Evolutionary conservation across 176 grass and related monocot genomes (phyloP).

Genomic region (Musa troglodytarum): DNA sequence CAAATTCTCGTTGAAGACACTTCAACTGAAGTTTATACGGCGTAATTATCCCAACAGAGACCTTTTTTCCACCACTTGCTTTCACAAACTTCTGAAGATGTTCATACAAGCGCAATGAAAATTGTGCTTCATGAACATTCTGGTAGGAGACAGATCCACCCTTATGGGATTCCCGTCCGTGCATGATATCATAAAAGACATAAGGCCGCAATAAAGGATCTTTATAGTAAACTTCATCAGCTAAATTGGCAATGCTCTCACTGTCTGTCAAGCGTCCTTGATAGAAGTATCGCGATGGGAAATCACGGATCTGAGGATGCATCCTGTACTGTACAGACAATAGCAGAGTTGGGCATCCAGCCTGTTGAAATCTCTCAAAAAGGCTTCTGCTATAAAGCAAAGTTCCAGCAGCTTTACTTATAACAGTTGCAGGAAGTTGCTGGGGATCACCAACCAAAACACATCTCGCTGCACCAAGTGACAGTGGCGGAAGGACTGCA

Average conservation of each 20-base stretch:
- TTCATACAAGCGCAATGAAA: constrained; percentile 62
- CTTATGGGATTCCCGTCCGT: constrained; percentile 91
- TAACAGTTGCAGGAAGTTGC: constrained; percentile 97
- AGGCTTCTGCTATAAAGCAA: constrained; percentile 95
- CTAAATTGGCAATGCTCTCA: constrained; percentile 63
- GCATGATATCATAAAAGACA: constrained; percentile 81
- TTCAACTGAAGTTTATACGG: constrained; percentile 98
- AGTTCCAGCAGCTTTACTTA: constrained; percentile 98
- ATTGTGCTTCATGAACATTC: constrained; percentile 95
- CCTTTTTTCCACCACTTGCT: constrained; percentile 79
- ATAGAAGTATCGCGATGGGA: constrained; percentile 96
- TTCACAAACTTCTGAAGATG: constrained; percentile 79
- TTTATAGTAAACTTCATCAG: constrained; percentile 72
- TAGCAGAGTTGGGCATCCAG: constrained; percentile 89
- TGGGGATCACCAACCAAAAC: constrained; percentile 97
- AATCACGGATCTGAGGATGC: constrained; percentile 98
- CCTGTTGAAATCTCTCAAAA: constrained; percentile 96
- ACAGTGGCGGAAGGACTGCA: constrained; percentile 72
- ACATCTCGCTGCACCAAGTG: constrained; percentile 93
- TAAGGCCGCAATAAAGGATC: constrained; percentile 78
- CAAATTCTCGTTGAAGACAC: constrained; percentile 91
- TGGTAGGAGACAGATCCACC: constrained; percentile 83
- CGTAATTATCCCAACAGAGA: constrained; percentile 95
- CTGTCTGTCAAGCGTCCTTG: constrained; percentile 87
- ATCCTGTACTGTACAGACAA: constrained; percentile 96